A percentile compares a stretch with the other conserved stretches of the same genome.
These are phyloP conservation scores for Hemileccinum impolitum DNA, from an alignment of 768 basidiomycete genomes.

Conservation along the genomic window DNA sequence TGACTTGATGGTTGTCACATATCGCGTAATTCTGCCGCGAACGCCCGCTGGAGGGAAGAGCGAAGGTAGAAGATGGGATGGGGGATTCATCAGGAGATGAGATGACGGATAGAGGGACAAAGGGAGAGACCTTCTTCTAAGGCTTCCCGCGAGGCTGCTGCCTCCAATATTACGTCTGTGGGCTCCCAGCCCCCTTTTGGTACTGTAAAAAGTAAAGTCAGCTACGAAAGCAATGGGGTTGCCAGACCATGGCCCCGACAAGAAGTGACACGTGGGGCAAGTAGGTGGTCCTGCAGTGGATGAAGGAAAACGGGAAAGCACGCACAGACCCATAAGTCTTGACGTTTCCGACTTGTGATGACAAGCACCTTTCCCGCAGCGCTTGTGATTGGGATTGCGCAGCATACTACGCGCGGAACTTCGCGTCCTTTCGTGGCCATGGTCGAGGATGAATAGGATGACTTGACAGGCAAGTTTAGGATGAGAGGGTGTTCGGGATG, in stretches of 20 bases:
- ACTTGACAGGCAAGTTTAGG: slow-evolving; percentile 1
- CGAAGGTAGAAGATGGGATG: slow-evolving; percentile 36
- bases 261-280: slow-evolving; percentile 1
- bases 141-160: slow-evolving; percentile 88
- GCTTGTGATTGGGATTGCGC: slow-evolving; percentile 80
- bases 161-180: slow-evolving; percentile 76
- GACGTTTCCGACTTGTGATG: slow-evolving; percentile 80
- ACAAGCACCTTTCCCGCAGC: slow-evolving; percentile 75
- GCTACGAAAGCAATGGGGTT: background rate
- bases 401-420: slow-evolving; percentile 83
- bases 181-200: slow-evolving; percentile 94
- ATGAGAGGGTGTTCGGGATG: background rate
- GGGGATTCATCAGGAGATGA: slow-evolving; percentile 64
- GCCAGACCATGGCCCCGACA: background rate
- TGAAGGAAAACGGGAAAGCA: slow-evolving; percentile 28
- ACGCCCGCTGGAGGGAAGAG: slow-evolving; percentile 65
- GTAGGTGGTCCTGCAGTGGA: slow-evolving; percentile 5
- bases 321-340: slow-evolving; percentile 86
- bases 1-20: slow-evolving; percentile 77
- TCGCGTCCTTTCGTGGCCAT: slow-evolving; percentile 72
- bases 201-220: slow-evolving; percentile 43
- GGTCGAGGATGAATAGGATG: slow-evolving; percentile 7
- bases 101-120: slow-evolving; percentile 72
- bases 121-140: slow-evolving; percentile 94
- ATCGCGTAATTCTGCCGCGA: slow-evolving; percentile 82